A percentile compares a stretch with the other conserved stretches of the same genome.
Evolutionary conservation across 768 basidiomycete genomes (phyloP).

Genomic region (Pseudohyphozyma bogoriensis): DNA sequence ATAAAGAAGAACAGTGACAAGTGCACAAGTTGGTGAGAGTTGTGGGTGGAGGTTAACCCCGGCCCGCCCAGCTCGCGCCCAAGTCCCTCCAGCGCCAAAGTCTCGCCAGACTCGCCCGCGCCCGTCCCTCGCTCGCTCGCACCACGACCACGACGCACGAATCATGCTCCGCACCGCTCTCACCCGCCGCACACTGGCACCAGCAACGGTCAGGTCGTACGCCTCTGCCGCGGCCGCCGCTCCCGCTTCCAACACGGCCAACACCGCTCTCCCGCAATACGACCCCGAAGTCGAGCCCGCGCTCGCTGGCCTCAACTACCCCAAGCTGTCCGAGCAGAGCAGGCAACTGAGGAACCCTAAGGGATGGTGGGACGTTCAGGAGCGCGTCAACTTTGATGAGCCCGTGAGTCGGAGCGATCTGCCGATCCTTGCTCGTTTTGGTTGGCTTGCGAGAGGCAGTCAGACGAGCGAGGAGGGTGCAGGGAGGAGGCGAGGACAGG

Average conservation of each 20-base stretch:
- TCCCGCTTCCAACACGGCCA: constrained; percentile 2
- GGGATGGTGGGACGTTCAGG: constrained; percentile 42
- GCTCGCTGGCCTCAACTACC: constrained; percentile 36
- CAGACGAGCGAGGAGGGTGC: too few species aligned
- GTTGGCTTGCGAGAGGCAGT: too few species aligned
- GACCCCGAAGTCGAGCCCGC: constrained; percentile 27
- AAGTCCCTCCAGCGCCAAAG: too few species aligned
- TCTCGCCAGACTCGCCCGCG: too few species aligned
- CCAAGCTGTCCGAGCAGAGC: constrained; percentile 37
- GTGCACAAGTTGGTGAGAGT: neutral
- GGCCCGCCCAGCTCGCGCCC: too few species aligned
- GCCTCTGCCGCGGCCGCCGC: constrained; percentile 11
- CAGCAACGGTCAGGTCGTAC: too few species aligned
- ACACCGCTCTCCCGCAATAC: constrained; percentile 3
- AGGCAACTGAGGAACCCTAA: constrained; percentile 36
- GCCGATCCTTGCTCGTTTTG: too few species aligned
- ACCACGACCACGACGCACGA: too few species aligned
- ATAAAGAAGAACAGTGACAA: neutral
- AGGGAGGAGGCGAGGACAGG: neutral
- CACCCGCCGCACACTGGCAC: too few species aligned
- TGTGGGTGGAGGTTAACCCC: neutral
- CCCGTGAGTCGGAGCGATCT: constrained; percentile 35
- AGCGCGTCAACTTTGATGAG: constrained; percentile 41
- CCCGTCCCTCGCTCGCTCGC: neutral
- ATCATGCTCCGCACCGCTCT: too few species aligned